Evolutionary conservation across 177 flowering plant genomes (phyloP).

Genomic region (Vitis hybrid): DNA sequence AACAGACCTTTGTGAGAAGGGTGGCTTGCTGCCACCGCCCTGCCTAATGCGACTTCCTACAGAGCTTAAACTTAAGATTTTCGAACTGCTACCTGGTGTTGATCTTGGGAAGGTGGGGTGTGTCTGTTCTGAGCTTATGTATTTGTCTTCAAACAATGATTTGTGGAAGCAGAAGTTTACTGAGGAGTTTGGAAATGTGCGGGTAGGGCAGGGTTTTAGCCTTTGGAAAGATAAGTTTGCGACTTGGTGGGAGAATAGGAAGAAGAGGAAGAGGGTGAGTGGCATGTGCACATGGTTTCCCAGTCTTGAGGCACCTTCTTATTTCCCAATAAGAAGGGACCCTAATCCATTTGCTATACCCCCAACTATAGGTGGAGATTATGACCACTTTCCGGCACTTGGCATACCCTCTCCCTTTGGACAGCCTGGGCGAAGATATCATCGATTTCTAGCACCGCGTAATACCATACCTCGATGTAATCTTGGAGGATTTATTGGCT

Average conservation of each 20-base stretch:
- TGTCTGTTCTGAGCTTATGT: slow-evolving; percentile 56
- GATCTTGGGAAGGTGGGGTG: slow-evolving; percentile 58
- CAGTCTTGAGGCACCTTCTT: not conserved
- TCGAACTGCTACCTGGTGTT: slow-evolving; percentile 54
- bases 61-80: slow-evolving; percentile 64
- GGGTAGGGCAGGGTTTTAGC: not conserved
- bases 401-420: slow-evolving; percentile 11
- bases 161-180: slow-evolving; percentile 66
- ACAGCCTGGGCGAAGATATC: not conserved
- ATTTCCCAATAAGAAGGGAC: slow-evolving; percentile 1
- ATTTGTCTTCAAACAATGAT: slow-evolving; percentile 47
- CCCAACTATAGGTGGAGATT: slow-evolving; percentile 41
- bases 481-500: slow-evolving; percentile 20
- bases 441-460: slow-evolving; percentile 2
- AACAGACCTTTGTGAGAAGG: slow-evolving; percentile 62
- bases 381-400: slow-evolving; percentile 30
- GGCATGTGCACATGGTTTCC: too few relatives aligned
- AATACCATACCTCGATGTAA: slow-evolving; percentile 17
- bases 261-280: slow-evolving; percentile 11
- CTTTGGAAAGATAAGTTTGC: slow-evolving; percentile 52
- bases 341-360: slow-evolving; percentile 17
- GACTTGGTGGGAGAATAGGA: slow-evolving; percentile 30
- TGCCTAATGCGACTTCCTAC: slow-evolving; percentile 71
- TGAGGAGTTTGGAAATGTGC: slow-evolving; percentile 47
- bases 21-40: slow-evolving; percentile 57